Base-by-base conservation (phyloP, 2,329 filamentous ascomycete genomes). In the Paracorniculantispora psalliotae region DNA sequence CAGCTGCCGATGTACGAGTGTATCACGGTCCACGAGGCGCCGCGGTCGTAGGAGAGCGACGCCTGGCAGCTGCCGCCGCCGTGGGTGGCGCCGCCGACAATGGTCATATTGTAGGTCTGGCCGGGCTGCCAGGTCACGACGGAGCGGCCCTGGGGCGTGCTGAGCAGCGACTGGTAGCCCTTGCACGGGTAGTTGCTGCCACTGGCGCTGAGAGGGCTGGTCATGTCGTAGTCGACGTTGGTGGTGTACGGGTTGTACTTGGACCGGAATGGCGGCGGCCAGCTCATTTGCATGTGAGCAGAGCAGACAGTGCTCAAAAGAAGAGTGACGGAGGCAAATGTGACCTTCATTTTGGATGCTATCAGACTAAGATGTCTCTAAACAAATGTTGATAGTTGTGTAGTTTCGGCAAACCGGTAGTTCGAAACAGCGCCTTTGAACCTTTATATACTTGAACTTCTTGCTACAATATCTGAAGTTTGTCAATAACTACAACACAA, bases 171-270 rank as follows among this genome's bases (percentile, higher is more conserved):
- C 49, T 81, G 77, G 69, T 78, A 78, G 63, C 87, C 86, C 77
- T 92, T 92, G 82, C 90, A 94, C 4, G 90, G 87, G 71, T 84
- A 94, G 73, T 92, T 81, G 60, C 78, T 77, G 26, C 87, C 87
- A 61, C 79, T 76, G 21, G 77, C 68, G 2, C 74, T 69, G 49
- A 94, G 79, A 2, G 90, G 90, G 17, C 80, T 79, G 41, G 85
- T 90, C 76, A 91, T 90, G 66, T 81, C 83, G 76, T 88, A 90
- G 75, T 92, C 88, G 68, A 84, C 79, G 59, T 80, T 72, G 56
- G 74, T 73, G 44, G 68, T 67, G 62, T 76, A 71, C 65, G 77
- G 72, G 48, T 77, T 73, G 74, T 84, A 84, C 73, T 81, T 81
- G 67, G 79, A 81, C 54, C 74, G 73, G 65, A 85, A 74, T 6